These are phyloP conservation scores for Termitomyces sp. DNA, from an alignment of 768 basidiomycete species.

Conservation along the genomic window DNA sequence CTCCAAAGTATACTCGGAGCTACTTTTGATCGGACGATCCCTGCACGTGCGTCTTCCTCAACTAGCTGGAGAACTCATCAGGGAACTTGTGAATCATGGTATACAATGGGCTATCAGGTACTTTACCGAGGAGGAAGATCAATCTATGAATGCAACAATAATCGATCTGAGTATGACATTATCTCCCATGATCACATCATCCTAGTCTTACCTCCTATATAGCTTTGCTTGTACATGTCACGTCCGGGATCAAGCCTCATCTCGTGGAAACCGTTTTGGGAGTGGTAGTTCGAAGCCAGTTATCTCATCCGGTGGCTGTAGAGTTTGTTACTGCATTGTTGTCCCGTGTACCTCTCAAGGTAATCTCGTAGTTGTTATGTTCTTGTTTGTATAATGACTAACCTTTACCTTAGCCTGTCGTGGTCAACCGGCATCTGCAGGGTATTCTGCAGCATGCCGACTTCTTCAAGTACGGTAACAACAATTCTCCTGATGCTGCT, in stretches of 20 bases:
- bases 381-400: background rate
- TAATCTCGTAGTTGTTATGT: conserved; percentile 17
- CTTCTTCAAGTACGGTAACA: conserved; percentile 44
- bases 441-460: conserved; percentile 64
- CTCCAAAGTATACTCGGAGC: conserved; percentile 21
- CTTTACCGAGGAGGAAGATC: conserved; percentile 29
- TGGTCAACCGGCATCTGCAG: conserved; percentile 75
- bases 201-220: conserved; percentile 5
- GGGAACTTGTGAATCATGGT: conserved; percentile 34
- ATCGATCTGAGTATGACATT: conserved; percentile 32
- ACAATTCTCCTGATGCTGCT: conserved; percentile 15
- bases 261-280: conserved; percentile 69
- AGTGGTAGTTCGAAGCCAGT: conserved; percentile 53
- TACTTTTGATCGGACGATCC: conserved; percentile 25
- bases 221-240: conserved; percentile 25
- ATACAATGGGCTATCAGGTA: conserved; percentile 49
- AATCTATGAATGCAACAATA: conserved; percentile 17
- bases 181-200: background rate
- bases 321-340: conserved; percentile 38
- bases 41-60: conserved; percentile 14
- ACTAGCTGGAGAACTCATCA: conserved; percentile 19
- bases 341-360: conserved; percentile 53
- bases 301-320: conserved; percentile 36
- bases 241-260: conserved; percentile 41
- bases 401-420: conserved; percentile 44